These are phyloP conservation scores for Xylaria sp. DNA, from an alignment of 2,329 filamentous ascomycete genomes.

Conservation along the genomic window DNA sequence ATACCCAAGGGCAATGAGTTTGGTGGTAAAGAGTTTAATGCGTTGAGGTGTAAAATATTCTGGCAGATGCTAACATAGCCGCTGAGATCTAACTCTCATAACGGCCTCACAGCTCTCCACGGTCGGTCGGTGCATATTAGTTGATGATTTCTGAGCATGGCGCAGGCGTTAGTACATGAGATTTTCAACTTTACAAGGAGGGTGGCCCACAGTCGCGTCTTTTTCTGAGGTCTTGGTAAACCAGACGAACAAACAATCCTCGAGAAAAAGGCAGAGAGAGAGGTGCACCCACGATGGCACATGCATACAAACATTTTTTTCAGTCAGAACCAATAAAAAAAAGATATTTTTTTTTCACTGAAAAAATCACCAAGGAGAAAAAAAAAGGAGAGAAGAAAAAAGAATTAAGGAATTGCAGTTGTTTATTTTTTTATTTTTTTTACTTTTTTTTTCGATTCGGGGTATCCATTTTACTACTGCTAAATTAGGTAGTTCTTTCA, in stretches of 20 bases:
- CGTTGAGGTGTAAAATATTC: constrained; percentile 19
- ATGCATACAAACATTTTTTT: background rate
- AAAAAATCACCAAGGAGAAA: background rate
- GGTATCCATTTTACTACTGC: constrained; percentile 4
- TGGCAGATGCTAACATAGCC: constrained; percentile 7
- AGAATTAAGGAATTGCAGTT: background rate
- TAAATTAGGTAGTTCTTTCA: background rate
- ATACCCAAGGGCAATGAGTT: constrained; percentile 35
- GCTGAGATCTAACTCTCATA: constrained; percentile 1
- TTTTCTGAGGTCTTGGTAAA: background rate
- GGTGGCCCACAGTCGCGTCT: constrained; percentile 10
- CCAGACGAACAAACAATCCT: background rate
- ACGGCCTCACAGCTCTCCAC: constrained; percentile 9
- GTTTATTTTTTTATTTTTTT: background rate
- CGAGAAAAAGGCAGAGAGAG: background rate
- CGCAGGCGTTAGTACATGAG: constrained; percentile 30
- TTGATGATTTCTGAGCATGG: constrained; percentile 35
- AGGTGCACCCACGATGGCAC: background rate
- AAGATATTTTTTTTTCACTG: background rate
- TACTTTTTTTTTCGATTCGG: constrained; percentile 2
- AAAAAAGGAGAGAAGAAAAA: background rate
- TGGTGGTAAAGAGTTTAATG: constrained; percentile 15
- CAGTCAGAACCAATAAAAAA: constrained; percentile 15
- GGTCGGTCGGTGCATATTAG: constrained; percentile 22
- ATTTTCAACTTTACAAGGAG: constrained; percentile 17